These are phyloP conservation scores for Lantana camara DNA, from an alignment of 257 asterid genomes.

Conservation along the genomic window DNA sequence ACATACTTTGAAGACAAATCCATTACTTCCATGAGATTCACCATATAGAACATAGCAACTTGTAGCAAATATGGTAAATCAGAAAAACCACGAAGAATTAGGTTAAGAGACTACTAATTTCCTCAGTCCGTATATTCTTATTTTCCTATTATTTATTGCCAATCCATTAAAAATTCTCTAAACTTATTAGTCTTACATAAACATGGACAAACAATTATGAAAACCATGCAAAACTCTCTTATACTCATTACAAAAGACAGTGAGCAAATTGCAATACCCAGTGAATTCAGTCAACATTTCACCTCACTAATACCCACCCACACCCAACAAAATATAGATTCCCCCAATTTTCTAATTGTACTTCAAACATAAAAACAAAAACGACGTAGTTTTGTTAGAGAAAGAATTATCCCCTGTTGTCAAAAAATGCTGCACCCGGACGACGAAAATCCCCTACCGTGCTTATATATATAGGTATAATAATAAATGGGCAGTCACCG, in stretches of 20 bases:
- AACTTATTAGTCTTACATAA: neutral
- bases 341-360: neutral
- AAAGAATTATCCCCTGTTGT: no score
- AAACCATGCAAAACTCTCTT: neutral
- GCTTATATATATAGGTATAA: no score
- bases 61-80: no score
- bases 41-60: neutral
- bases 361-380: neutral
- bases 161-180: neutral
- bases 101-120: neutral
- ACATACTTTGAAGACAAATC: neutral
- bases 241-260: neutral
- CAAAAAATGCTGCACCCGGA: no score
- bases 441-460: no score
- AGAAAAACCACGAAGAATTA: neutral
- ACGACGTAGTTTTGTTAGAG: slow-evolving; percentile 58
- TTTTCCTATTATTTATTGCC: neutral
- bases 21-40: neutral
- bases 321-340: neutral
- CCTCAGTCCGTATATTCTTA: neutral
- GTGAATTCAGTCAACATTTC: neutral
- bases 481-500: no score
- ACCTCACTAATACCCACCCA: neutral
- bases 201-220: neutral
- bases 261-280: neutral